Conservation (phyloP, 257 asterid genomes). For the Haberlea rhodopensis region DNA sequence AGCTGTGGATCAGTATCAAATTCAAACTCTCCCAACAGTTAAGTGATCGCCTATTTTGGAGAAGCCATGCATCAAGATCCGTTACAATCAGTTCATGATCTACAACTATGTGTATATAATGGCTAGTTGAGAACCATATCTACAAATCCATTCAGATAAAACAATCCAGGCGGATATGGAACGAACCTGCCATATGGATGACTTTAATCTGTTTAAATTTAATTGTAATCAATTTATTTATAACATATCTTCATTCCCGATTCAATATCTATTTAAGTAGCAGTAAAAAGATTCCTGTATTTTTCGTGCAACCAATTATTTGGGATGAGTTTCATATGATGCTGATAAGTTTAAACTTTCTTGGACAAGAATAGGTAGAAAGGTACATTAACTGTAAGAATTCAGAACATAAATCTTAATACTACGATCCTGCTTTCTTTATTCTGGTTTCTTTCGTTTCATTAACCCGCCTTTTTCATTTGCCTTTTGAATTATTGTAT, state of each 20-base stretch:
- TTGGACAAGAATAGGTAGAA: too few species aligned
- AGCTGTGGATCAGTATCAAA: too few species aligned
- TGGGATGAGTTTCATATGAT: constrained; percentile 7
- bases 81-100: too few species aligned
- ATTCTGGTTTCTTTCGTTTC: too few species aligned
- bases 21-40: constrained; percentile 39
- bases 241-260: constrained; percentile 15
- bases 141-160: constrained; percentile 3
- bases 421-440: too few species aligned
- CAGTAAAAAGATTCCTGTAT: constrained; percentile 17
- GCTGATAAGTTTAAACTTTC: too few species aligned
- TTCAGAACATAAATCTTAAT: too few species aligned
- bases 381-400: too few species aligned
- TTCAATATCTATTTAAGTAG: constrained; percentile 18
- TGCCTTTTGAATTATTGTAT: too few species aligned
- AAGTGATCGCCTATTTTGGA: constrained; percentile 34
- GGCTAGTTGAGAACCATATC: not conserved
- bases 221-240: constrained; percentile 19
- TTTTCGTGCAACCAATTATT: constrained; percentile 15
- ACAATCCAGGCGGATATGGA: not conserved
- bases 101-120: too few species aligned
- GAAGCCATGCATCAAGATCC: too few species aligned
- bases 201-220: constrained; percentile 12
- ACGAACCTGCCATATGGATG: not conserved
- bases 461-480: too few species aligned